Evolutionary conservation across 306 rosid species (phyloP), one percentile per base, ranked within the genome.

Genomic region (Acacia crassicarpa): DNA sequence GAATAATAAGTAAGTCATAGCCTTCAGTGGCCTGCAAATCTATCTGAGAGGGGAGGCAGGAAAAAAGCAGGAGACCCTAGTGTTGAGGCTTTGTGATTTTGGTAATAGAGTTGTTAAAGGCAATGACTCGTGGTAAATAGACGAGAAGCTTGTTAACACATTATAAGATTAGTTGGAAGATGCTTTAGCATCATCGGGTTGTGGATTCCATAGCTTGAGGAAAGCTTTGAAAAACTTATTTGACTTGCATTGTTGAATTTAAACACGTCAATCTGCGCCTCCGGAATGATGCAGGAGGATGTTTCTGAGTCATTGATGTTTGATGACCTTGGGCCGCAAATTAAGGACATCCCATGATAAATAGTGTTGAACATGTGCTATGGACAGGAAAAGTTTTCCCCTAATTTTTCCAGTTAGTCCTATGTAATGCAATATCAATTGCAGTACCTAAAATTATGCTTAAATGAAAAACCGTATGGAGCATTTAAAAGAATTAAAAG

Each of bases 211-310:
- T 61, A 53, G 4, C 35, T 35, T 80, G 63, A 65, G 70, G 68
- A 80, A 80, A 86, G 79, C 44, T 27, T 43, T 81, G 76, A n/a
- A 41, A 38, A 53, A 75, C 73, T 23, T 72, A 14, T n/a, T 66
- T 56, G 66, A 76, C 63, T 72, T 76, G 59, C 46, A 75, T 83
- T 69, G 72, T 44, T 67, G 67, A 74, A 40, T 43, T 10, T 14
- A 67, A 75, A 67, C 78, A 40, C 65, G 77, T 44, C 43, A 56
- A 56, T 66, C 58, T 49, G 70, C 61, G 66, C 75, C 25, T 73
- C 56, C 35, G 38, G 27, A n/a, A 43, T 62, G 38, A 23, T 17
- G 67, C 38, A 23, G 33, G 40, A 11, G 46, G 38, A 11, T 54
- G 75, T 23, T 63, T 68, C n/a, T 4, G 67, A 46, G 78, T 38